A percentile compares a stretch with the other conserved stretches of the same genome.
These are phyloP conservation scores for Salicornia ramosissima DNA, from an alignment of 148 eudicot species.

Conservation along the genomic window DNA sequence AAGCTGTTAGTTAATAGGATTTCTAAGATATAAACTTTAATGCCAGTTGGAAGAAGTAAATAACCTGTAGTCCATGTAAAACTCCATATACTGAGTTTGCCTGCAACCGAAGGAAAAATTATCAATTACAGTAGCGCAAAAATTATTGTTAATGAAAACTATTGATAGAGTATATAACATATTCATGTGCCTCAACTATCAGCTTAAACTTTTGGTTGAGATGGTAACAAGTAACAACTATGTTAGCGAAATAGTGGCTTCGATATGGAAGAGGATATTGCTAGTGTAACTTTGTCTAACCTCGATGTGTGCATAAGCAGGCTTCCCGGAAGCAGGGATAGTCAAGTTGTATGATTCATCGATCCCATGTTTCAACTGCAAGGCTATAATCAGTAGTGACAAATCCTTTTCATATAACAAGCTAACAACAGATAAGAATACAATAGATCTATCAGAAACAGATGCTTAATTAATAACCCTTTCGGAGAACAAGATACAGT, in stretches of 20 bases:
- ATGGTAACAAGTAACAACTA: background rate
- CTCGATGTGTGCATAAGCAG: conserved; percentile 57
- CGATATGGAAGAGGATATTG: background rate
- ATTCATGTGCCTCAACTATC: no score
- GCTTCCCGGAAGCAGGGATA: conserved; percentile 45
- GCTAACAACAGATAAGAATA: background rate
- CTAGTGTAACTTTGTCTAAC: conserved; percentile 23
- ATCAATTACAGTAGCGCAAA: background rate
- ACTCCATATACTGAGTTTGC: conserved; percentile 92
- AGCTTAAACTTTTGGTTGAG: no score
- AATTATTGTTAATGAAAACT: background rate
- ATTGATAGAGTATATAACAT: no score
- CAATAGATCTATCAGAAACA: background rate
- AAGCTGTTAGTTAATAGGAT: conserved; percentile 16
- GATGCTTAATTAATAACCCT: background rate
- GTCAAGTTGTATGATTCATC: conserved; percentile 77
- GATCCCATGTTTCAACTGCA: conserved; percentile 67
- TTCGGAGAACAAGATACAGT: background rate
- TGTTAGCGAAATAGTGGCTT: no score
- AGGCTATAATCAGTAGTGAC: conserved; percentile 18
- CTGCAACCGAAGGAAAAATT: conserved; percentile 36
- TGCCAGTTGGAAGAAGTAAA: conserved; percentile 15
- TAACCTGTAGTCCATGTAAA: conserved; percentile 85
- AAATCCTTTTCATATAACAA: conserved; percentile 10
- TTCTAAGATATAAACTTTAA: background rate